These are phyloP conservation scores for Solanum hybrid DNA, from an alignment of 305 asterid genomes.

Conservation along the genomic window DNA sequence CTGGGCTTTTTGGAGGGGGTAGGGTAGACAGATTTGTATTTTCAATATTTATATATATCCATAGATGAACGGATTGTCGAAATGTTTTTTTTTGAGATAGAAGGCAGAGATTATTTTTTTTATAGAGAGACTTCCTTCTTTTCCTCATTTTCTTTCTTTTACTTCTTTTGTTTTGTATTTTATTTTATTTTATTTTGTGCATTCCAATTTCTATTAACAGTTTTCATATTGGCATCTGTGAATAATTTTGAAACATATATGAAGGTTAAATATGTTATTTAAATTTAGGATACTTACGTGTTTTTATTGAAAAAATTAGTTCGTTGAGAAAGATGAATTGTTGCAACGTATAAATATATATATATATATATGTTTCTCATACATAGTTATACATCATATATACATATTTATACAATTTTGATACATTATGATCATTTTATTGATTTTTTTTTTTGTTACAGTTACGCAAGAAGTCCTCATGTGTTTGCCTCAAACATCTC, in stretches of 20 bases:
- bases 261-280: neutral
- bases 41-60: neutral
- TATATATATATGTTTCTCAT: neutral
- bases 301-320: neutral
- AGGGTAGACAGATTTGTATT: neutral
- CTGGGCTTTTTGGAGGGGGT: neutral
- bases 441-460: neutral
- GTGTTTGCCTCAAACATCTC: neutral
- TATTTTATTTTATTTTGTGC: neutral
- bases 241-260: neutral
- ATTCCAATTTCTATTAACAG: neutral
- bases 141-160: neutral
- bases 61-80: too few relatives aligned
- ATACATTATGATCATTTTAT: neutral
- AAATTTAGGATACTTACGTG: neutral
- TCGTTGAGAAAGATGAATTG: neutral
- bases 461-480: neutral
- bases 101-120: too few relatives aligned
- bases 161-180: neutral
- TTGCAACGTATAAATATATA: neutral
- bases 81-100: too few relatives aligned
- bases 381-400: neutral
- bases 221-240: neutral
- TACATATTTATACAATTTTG: neutral
- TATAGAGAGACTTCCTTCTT: too few relatives aligned